Base-by-base conservation (phyloP, 2,329 filamentous ascomycete species). In the Epichloe gansuensis region DNA sequence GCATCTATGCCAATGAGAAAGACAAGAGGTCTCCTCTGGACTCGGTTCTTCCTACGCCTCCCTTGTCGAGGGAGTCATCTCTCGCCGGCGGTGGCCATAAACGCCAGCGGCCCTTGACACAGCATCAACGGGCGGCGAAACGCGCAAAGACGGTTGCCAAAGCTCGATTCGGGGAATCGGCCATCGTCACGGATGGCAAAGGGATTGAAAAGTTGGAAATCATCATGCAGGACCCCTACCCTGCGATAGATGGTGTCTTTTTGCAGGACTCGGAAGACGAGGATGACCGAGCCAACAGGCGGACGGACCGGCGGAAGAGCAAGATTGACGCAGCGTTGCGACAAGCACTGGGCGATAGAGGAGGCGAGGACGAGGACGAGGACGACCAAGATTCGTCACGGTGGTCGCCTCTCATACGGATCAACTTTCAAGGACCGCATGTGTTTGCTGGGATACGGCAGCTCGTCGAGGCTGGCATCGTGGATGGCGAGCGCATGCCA, bases 361-460 rank as follows among this genome's bases (percentile, higher is more conserved):
- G 50, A 1, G 59, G 57, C 3, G 59, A 57, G 3, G 63, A 59
- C 7, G 59, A 53, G 2, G 54, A 55, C 6, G 64, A 64, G 8
- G 63, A 61, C 9, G 61, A 60, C 8, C 47, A 59, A 12, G 61
- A 61, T 11, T 50, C 59, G 13, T 56, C 59, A 3, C 54, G 48
- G 44, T 71, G 68, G 68, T 60, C 41, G 55, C 67, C 66, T 15
- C 59, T 61, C 3, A 53, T 87, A 17, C 75, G 77, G 21, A 66
- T 95, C 9, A 82, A 80, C 0, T 86, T 95, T 55, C 77, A 83
- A 40, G 89, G 89, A 0, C 67, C 76, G 0, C 87, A 95, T 63
- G 82, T 95, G 3, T 91, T 94, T 68, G 83, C 84, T 0, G 89
- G 89, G 0, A 74, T 95, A 25, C 77, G 87, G 47, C 81, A 85